Percentiles rank a stretch among this genome's conserved stretches.
Conservation (phyloP, 768 basidiomycete species). For the Trametes meyenii region DNA sequence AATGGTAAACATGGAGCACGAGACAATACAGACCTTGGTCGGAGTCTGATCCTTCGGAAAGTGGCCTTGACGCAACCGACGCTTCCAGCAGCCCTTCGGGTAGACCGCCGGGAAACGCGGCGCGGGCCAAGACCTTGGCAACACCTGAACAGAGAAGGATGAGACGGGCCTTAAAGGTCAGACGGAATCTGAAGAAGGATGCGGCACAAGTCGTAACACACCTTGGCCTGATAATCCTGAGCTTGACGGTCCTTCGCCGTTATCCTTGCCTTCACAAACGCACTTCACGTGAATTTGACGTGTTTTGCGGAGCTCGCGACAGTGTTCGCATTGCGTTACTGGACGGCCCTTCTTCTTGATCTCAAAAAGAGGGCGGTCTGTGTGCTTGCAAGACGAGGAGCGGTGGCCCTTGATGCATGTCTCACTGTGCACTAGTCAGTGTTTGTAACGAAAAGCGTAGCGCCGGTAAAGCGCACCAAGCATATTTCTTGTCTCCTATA, state of each 20-base stretch:
- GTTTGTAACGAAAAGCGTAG: conserved; percentile 15
- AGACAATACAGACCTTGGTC: conserved; percentile 56
- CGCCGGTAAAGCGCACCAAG: conserved; percentile 53
- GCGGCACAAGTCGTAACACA: conserved; percentile 41
- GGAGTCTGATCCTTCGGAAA: conserved; percentile 59
- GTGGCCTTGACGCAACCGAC: conserved; percentile 51
- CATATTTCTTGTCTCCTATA: conserved; percentile 78
- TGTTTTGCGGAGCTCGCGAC: conserved; percentile 42
- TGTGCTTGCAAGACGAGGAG: conserved; percentile 86
- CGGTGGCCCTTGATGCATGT: conserved; percentile 95
- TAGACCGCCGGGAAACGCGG: conserved; percentile 82
- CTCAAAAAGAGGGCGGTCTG: conserved; percentile 84
- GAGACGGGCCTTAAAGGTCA: conserved; percentile 49
- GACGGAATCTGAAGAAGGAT: conserved; percentile 14
- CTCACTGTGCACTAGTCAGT: conserved; percentile 51
- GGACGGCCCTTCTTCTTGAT: conserved; percentile 69
- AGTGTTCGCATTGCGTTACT: conserved; percentile 53
- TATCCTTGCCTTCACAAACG: conserved; percentile 34
- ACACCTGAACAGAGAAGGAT: conserved; percentile 42
- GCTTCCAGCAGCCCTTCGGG: conserved; percentile 65
- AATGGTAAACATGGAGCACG: too few relatives aligned
- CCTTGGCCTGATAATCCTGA: conserved; percentile 56
- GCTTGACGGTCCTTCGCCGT: background rate
- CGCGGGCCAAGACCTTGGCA: conserved; percentile 63
- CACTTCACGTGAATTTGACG: conserved; percentile 46